These are phyloP conservation scores for Sordariomycetes sp. DNA, from an alignment of 2,329 filamentous ascomycete genomes.

Conservation along the genomic window DNA sequence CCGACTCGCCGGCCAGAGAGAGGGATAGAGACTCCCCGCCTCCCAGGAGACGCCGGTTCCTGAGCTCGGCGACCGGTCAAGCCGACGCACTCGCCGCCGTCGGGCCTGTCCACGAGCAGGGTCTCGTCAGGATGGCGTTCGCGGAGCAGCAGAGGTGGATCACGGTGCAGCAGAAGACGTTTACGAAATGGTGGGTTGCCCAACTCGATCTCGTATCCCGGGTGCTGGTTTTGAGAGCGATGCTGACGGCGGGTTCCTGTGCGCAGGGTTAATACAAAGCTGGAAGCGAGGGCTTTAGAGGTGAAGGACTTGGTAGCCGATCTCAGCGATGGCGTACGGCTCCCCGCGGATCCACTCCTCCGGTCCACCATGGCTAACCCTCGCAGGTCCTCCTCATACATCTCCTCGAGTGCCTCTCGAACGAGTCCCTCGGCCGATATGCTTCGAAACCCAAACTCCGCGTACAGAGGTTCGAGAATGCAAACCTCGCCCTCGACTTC, in stretches of 20 bases:
- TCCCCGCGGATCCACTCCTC: not conserved
- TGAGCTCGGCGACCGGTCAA: slow-evolving; percentile 20
- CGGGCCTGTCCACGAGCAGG: slow-evolving; percentile 34
- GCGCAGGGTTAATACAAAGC: slow-evolving; percentile 84
- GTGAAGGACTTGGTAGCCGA: slow-evolving; percentile 82
- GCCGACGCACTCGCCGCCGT: slow-evolving; percentile 28
- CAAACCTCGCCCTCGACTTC: slow-evolving; percentile 88
- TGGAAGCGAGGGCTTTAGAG: slow-evolving; percentile 62
- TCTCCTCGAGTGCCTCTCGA: slow-evolving; percentile 88
- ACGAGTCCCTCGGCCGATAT: slow-evolving; percentile 91
- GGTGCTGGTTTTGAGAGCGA: not conserved
- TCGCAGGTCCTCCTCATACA: slow-evolving; percentile 82
- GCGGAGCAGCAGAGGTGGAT: slow-evolving; percentile 55
- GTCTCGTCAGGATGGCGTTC: slow-evolving; percentile 46
- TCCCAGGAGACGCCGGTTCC: slow-evolving; percentile 17
- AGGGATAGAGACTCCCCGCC: slow-evolving; percentile 6
- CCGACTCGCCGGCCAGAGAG: slow-evolving; percentile 11
- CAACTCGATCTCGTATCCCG: not conserved
- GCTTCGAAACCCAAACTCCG: slow-evolving; percentile 91
- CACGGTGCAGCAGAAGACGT: slow-evolving; percentile 93
- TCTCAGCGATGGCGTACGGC: slow-evolving; percentile 81
- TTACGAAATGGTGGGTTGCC: slow-evolving; percentile 68
- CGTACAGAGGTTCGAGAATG: slow-evolving; percentile 96
- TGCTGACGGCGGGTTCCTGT: not conserved
- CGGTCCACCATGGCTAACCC: not conserved